phyloP scores from a whole-genome alignment of 768 basidiomycete species.

The Galerina sulciceps region DNA sequence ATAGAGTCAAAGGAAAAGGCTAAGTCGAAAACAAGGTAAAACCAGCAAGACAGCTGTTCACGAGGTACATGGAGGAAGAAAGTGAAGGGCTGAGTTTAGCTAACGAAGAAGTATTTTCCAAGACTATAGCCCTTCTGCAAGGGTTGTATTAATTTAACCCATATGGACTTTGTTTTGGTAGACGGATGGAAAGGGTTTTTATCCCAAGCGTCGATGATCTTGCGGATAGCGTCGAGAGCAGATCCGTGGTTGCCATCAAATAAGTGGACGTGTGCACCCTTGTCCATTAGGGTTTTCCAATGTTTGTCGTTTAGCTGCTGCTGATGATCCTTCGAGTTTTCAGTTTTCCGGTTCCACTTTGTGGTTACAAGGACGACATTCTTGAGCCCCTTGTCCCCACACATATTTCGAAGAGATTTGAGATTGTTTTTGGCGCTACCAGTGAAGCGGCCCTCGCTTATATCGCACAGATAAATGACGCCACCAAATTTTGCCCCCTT shows the following conservation, averaged over 20 bases:
- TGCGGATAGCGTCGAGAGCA: too few species aligned
- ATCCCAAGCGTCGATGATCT: too few species aligned
- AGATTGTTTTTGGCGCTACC: conserved; percentile 33
- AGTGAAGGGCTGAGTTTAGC: too few species aligned
- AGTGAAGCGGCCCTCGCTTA: conserved; percentile 31
- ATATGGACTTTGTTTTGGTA: too few species aligned
- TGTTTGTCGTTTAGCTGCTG: background rate
- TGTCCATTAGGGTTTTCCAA: background rate
- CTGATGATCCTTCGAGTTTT: background rate
- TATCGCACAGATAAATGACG: conserved; percentile 28
- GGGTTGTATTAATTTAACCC: too few species aligned
- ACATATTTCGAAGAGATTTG: conserved; percentile 36
- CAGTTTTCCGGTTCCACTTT: conserved; percentile 4
- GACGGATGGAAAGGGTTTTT: too few species aligned
- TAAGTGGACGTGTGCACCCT: background rate
- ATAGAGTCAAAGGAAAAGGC: too few species aligned
- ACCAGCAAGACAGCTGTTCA: too few species aligned
- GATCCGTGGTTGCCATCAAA: background rate
- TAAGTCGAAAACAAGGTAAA: too few species aligned
- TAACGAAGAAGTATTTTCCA: too few species aligned
- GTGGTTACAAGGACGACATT: conserved; percentile 40
- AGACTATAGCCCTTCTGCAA: too few species aligned
- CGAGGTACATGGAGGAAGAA: too few species aligned
- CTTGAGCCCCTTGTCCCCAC: conserved; percentile 31
- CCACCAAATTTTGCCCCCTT: conserved; percentile 24